A percentile compares a stretch with the other conserved stretches of the same genome.
Conservation (phyloP, 2,329 filamentous ascomycete genomes). For the Aspergillus candidus region DNA sequence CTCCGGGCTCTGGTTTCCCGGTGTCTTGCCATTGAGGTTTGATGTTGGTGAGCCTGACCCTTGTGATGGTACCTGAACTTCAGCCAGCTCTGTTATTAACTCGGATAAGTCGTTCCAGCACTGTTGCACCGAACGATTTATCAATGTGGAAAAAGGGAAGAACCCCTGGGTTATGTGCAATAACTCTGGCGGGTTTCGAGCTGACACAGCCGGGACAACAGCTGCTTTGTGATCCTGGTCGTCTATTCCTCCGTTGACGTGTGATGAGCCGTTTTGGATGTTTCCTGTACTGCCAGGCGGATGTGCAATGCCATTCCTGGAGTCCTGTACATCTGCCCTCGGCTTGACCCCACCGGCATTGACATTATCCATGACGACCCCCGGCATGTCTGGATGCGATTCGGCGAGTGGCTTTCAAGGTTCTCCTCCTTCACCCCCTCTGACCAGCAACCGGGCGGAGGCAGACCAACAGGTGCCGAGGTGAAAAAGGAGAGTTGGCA, state of each 20-base stretch:
- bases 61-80: constrained; percentile 56
- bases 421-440: constrained; percentile 25
- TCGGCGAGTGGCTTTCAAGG: constrained; percentile 12
- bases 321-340: constrained; percentile 17
- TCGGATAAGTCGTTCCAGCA: constrained; percentile 73
- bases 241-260: constrained; percentile 24
- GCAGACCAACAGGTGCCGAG: constrained; percentile 15
- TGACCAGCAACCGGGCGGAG: constrained; percentile 20
- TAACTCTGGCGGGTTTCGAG: constrained; percentile 44
- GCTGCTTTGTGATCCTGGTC: constrained; percentile 9
- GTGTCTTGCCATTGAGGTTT: constrained; percentile 22
- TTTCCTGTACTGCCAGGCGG: constrained; percentile 5
- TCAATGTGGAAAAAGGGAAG: constrained; percentile 66
- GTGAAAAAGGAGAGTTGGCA: constrained; percentile 22
- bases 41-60: constrained; percentile 14
- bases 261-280: constrained; percentile 20
- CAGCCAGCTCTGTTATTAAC: constrained; percentile 63
- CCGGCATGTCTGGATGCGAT: constrained; percentile 33
- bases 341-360: constrained; percentile 23
- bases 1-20: constrained; percentile 41
- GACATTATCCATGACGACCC: constrained; percentile 38
- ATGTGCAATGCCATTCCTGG: constrained; percentile 20
- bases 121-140: constrained; percentile 73
- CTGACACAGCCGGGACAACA: constrained; percentile 1
- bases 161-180: constrained; percentile 70